Conservation (phyloP, 2,329 filamentous ascomycete genomes). For the Apiospora arundinis region DNA sequence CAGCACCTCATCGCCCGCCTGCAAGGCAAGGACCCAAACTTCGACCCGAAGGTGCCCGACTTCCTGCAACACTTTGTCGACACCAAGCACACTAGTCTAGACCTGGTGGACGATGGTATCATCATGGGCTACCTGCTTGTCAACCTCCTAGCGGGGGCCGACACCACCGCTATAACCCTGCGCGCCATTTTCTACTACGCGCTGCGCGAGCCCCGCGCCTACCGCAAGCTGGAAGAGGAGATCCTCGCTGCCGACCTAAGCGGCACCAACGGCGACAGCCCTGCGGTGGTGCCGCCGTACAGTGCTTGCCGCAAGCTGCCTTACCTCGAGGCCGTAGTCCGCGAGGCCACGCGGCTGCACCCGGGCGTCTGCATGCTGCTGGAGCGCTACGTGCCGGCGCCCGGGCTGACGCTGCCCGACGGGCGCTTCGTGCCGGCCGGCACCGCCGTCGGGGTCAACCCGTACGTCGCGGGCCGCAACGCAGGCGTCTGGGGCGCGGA, state of each 20-base stretch:
- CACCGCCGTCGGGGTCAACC: slow-evolving; percentile 38
- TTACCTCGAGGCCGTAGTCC: slow-evolving; percentile 51
- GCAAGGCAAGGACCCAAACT: background rate
- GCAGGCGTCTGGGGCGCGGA: slow-evolving; percentile 46
- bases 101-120: slow-evolving; percentile 37
- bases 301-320: slow-evolving; percentile 27
- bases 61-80: slow-evolving; percentile 39
- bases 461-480: slow-evolving; percentile 40
- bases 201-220: slow-evolving; percentile 36
- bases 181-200: slow-evolving; percentile 42
- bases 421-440: slow-evolving; percentile 36
- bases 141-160: slow-evolving; percentile 26
- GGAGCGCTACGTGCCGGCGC: slow-evolving; percentile 48
- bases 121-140: slow-evolving; percentile 35
- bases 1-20: slow-evolving; percentile 21
- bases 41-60: slow-evolving; percentile 25
- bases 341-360: slow-evolving; percentile 51
- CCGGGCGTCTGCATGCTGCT: slow-evolving; percentile 48
- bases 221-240: slow-evolving; percentile 43
- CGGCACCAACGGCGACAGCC: slow-evolving; percentile 29
- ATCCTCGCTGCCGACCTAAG: slow-evolving; percentile 48
- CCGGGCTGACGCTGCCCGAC: slow-evolving; percentile 37
- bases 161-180: slow-evolving; percentile 32
- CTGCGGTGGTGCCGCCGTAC: slow-evolving; percentile 22
- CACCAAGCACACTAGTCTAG: slow-evolving; percentile 33